Percentiles rank a stretch among this genome's conserved stretches.
Conservation (phyloP, 768 basidiomycete species). For the Pulveroboletus sp. region DNA sequence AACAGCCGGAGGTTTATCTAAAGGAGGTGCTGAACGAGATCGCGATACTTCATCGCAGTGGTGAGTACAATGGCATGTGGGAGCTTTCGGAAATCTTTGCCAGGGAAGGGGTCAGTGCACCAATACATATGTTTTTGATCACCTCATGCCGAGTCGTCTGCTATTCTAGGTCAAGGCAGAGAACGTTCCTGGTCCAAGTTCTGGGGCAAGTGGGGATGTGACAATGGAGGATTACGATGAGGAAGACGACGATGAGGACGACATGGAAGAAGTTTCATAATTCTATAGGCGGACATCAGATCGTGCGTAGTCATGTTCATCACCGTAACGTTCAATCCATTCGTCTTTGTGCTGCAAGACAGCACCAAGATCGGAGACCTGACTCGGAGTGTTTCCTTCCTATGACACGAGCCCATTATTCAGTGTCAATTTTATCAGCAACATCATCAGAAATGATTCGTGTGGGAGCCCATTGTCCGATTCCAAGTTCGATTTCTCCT, state of each 20-base stretch:
- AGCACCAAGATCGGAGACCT: no score
- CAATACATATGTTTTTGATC: neutral
- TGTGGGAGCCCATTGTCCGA: no score
- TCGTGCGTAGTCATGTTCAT: neutral
- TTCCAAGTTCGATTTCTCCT: neutral
- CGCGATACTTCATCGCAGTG: slow-evolving; percentile 70
- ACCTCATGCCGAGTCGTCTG: slow-evolving; percentile 2
- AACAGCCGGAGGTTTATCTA: slow-evolving; percentile 84
- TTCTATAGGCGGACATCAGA: neutral
- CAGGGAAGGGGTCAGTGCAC: slow-evolving; percentile 48
- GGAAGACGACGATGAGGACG: slow-evolving; percentile 45
- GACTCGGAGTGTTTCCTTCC: no score
- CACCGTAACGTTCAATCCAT: no score
- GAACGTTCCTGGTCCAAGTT: slow-evolving; percentile 39
- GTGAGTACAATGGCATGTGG: slow-evolving; percentile 78
- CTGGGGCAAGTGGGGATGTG: slow-evolving; percentile 20
- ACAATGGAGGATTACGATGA: slow-evolving; percentile 43
- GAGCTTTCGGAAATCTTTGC: slow-evolving; percentile 73
- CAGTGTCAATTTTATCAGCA: slow-evolving; percentile 8
- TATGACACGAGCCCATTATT: slow-evolving; percentile 9
- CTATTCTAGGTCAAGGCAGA: slow-evolving; percentile 40
- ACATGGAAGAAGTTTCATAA: slow-evolving; percentile 71
- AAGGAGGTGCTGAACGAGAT: slow-evolving; percentile 79
- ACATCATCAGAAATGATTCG: slow-evolving; percentile 11
- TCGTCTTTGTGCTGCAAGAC: no score